phyloP scores from a whole-genome alignment of 2,329 filamentous ascomycete species.

The Ploettnerulaceae sp. region DNA sequence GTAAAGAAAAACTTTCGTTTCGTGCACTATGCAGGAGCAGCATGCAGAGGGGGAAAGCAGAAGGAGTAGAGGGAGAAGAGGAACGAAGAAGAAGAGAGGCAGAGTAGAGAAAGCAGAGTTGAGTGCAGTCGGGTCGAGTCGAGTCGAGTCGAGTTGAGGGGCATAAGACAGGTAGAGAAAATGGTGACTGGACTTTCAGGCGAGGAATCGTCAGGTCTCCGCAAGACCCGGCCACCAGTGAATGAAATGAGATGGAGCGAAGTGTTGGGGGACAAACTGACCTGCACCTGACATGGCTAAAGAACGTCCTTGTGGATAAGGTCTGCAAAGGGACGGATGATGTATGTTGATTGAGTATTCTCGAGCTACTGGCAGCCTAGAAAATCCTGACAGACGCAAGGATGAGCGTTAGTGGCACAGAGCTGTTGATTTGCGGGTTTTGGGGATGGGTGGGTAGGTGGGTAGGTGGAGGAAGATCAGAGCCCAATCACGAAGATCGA shows the following conservation, averaged over 20 bases:
- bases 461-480: not conserved
- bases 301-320: conserved; percentile 11
- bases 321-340: conserved; percentile 3
- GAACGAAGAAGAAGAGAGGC: not conserved
- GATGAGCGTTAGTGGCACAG: conserved; percentile 20
- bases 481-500: conserved; percentile 6
- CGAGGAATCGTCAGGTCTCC: no score
- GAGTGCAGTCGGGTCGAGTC: no score
- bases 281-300: conserved; percentile 23
- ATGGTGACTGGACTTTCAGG: no score
- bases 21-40: no score
- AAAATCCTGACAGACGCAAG: conserved; percentile 16
- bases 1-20: conserved; percentile 12
- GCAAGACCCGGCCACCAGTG: conserved; percentile 10
- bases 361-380: conserved; percentile 8
- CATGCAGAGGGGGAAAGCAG: not conserved
- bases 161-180: no score
- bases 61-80: conserved; percentile 1
- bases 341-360: conserved; percentile 9
- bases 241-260: conserved; percentile 8
- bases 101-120: not conserved
- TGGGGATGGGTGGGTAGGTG: not conserved
- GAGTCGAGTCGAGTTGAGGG: no score
- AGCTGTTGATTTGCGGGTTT: conserved; percentile 10
- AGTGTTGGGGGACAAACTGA: conserved; percentile 17